Percentiles rank a stretch among this genome's conserved stretches.
These are phyloP conservation scores for Hydnomerulius pinastri DNA, from an alignment of 768 basidiomycete species.

Conservation along the genomic window DNA sequence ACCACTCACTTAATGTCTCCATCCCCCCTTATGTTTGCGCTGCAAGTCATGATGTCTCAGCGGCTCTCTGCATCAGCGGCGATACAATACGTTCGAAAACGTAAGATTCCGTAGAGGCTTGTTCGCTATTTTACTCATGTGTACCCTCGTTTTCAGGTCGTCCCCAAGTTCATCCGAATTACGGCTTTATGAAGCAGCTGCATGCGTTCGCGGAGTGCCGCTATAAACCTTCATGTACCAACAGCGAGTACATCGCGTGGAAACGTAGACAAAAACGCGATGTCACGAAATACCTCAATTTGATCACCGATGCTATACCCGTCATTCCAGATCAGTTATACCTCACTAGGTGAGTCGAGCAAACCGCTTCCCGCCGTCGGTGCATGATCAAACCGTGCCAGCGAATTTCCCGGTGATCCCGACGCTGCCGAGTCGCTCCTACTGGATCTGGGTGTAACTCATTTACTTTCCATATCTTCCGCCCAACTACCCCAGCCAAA, in stretches of 20 bases:
- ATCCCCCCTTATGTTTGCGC: not conserved
- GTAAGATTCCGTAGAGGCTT: conserved; percentile 33
- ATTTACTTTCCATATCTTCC: conserved; percentile 57
- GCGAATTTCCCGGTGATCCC: conserved; percentile 58
- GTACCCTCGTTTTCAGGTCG: conserved; percentile 32
- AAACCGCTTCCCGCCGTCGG: not conserved
- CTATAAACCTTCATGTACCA: conserved; percentile 43
- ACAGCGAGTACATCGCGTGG: conserved; percentile 57
- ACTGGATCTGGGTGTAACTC: conserved; percentile 51
- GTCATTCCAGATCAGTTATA: conserved; percentile 52
- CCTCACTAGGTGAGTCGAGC: conserved; percentile 46
- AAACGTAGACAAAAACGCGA: conserved; percentile 55
- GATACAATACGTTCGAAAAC: conserved; percentile 49
- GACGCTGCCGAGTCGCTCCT: conserved; percentile 53
- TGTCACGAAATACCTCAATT: conserved; percentile 53
- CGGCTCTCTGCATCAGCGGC: conserved; percentile 44
- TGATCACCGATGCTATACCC: conserved; percentile 51
- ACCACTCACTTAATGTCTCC: not conserved
- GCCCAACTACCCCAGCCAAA: conserved; percentile 40
- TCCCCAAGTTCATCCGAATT: conserved; percentile 41
- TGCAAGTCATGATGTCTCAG: conserved; percentile 52
- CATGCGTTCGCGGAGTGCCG: conserved; percentile 53
- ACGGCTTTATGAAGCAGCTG: conserved; percentile 60
- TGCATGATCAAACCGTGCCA: conserved; percentile 18
- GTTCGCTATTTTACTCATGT: conserved; percentile 10